These are phyloP conservation scores for Rhododendron kiyosumense DNA, from an alignment of 148 eudicot species.

Conservation along the genomic window DNA sequence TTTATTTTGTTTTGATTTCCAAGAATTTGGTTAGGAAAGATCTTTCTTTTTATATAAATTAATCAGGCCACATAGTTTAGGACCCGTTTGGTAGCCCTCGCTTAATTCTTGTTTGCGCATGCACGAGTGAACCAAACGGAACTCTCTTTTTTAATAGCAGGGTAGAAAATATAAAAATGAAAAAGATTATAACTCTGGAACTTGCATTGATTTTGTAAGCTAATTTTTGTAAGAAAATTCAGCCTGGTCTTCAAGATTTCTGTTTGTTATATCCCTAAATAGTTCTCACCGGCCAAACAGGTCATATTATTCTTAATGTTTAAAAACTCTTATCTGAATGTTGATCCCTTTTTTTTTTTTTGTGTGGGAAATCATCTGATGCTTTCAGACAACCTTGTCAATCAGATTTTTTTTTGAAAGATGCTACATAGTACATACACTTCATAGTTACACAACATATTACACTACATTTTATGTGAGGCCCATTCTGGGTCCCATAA, in stretches of 20 bases:
- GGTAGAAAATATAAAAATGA: background rate
- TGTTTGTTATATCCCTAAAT: background rate
- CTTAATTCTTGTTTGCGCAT: background rate
- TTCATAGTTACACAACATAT: too few relatives aligned
- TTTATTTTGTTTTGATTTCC: background rate
- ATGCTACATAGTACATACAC: too few relatives aligned
- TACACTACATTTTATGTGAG: too few relatives aligned
- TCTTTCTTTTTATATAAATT: background rate
- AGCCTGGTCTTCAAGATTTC: background rate
- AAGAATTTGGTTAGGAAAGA: background rate
- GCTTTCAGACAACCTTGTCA: background rate
- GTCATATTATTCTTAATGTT: background rate
- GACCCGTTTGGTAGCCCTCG: background rate
- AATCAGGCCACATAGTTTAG: background rate
- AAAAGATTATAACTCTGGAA: background rate
- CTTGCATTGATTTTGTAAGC: background rate
- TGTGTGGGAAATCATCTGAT: background rate
- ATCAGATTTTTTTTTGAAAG: too few relatives aligned
- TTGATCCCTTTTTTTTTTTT: background rate
- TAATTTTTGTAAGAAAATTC: background rate
- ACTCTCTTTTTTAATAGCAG: background rate
- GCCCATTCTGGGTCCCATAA: too few relatives aligned
- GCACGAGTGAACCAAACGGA: background rate
- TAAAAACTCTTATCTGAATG: background rate
- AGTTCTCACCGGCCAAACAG: conserved; percentile 7